Evolutionary conservation across 495 filamentous ascomycete species (phyloP).

Genomic region (Hypoxylon lienhwacheense): DNA sequence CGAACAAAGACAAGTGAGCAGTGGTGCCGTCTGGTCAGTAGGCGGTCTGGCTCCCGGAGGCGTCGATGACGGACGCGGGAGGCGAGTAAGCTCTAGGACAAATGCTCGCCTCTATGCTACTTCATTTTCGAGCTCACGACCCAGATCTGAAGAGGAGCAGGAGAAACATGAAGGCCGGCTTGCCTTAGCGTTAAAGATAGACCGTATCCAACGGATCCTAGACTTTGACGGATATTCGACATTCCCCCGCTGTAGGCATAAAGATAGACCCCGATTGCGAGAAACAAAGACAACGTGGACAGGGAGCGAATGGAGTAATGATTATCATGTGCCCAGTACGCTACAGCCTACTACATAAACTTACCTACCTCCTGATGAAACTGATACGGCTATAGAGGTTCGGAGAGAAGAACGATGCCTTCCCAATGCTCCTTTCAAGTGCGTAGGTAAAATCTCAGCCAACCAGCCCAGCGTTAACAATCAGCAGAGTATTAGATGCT

Average conservation of each 20-base stretch:
- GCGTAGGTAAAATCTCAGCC: slow-evolving; percentile 43
- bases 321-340: slow-evolving; percentile 53
- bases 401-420: slow-evolving; percentile 46
- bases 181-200: slow-evolving; percentile 81
- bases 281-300: slow-evolving; percentile 53
- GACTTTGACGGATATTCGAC: slow-evolving; percentile 48
- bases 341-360: slow-evolving; percentile 32
- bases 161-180: slow-evolving; percentile 75
- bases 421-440: slow-evolving; percentile 77
- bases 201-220: slow-evolving; percentile 64
- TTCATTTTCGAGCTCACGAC: slow-evolving; percentile 56
- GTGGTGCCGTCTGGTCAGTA: slow-evolving; percentile 78
- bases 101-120: slow-evolving; percentile 75
- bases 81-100: slow-evolving; percentile 66
- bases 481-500: slow-evolving; percentile 73
- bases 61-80: slow-evolving; percentile 63
- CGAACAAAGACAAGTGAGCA: slow-evolving; percentile 57
- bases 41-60: slow-evolving; percentile 65
- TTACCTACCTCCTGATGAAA: neutral
- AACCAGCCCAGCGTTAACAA: slow-evolving; percentile 3
- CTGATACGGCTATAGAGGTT: slow-evolving; percentile 9
- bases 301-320: slow-evolving; percentile 61
- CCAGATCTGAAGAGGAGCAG: slow-evolving; percentile 50
- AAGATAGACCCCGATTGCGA: slow-evolving; percentile 10
- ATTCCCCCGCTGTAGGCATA: slow-evolving; percentile 32